Percentiles rank a stretch among this genome's conserved stretches.
These are phyloP conservation scores for Pisolithus albus DNA, from an alignment of 768 basidiomycete species.

Conservation along the genomic window DNA sequence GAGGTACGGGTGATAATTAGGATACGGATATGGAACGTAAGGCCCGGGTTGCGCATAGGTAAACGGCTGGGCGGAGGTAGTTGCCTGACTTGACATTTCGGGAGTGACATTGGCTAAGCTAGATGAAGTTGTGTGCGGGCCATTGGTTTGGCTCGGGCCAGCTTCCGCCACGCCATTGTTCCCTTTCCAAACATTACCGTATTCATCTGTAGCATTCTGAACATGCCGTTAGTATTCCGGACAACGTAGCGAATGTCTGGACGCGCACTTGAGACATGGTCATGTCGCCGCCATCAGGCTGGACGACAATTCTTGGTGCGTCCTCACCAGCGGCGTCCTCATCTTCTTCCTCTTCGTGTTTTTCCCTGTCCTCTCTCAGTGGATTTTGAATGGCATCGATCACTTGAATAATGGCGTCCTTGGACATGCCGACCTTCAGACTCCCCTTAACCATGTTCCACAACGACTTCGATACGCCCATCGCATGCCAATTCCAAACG, in stretches of 20 bases:
- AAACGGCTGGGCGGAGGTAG: slow-evolving; percentile 24
- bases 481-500: slow-evolving; percentile 73
- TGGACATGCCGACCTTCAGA: slow-evolving; percentile 51
- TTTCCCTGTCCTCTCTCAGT: slow-evolving; percentile 29
- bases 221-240: slow-evolving; percentile 8
- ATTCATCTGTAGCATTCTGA: slow-evolving; percentile 45
- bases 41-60: slow-evolving; percentile 24
- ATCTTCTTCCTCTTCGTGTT: slow-evolving; percentile 28
- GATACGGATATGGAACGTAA: slow-evolving; percentile 33
- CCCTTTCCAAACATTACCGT: slow-evolving; percentile 57
- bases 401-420: slow-evolving; percentile 54
- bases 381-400: slow-evolving; percentile 49
- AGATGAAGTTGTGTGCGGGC: slow-evolving; percentile 13
- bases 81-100: slow-evolving; percentile 15
- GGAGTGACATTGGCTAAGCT: slow-evolving; percentile 12
- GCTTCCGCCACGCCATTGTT: slow-evolving; percentile 39
- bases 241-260: not conserved
- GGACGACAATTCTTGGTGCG: slow-evolving; percentile 16
- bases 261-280: slow-evolving; percentile 21
- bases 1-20: slow-evolving; percentile 29
- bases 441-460: slow-evolving; percentile 69
- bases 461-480: slow-evolving; percentile 62
- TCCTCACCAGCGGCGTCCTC: slow-evolving; percentile 30
- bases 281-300: slow-evolving; percentile 18
- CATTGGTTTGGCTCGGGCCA: slow-evolving; percentile 17